Percentiles rank a stretch among this genome's conserved stretches.
These are phyloP conservation scores for Linum tenue DNA, from an alignment of 345 rosid species.

Conservation along the genomic window DNA sequence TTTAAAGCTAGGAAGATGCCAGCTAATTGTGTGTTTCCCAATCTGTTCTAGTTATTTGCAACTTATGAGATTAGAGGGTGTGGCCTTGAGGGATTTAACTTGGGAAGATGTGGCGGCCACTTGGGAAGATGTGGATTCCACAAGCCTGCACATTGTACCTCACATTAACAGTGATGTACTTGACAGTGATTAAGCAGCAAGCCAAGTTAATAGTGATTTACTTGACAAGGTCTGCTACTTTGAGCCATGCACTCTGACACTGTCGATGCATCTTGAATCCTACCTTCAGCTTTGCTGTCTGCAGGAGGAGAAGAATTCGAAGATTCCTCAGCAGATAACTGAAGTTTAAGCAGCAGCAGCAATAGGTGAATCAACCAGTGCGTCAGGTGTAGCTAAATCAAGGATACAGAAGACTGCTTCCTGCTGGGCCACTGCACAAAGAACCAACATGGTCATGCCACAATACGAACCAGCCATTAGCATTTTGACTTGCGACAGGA, in stretches of 20 bases:
- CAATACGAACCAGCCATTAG: too few species aligned
- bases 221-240: conserved; percentile 51
- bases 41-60: too few species aligned
- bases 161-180: neutral
- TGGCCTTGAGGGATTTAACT: too few species aligned
- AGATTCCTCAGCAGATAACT: conserved; percentile 43
- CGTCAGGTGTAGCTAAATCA: conserved; percentile 42
- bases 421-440: conserved; percentile 32
- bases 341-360: neutral
- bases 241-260: conserved; percentile 45
- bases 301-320: conserved; percentile 15
- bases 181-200: neutral
- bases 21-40: too few species aligned
- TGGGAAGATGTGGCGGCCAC: too few species aligned
- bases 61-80: too few species aligned
- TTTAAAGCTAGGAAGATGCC: too few species aligned
- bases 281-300: conserved; percentile 31
- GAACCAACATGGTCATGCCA: neutral
- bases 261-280: conserved; percentile 36
- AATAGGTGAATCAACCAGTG: too few species aligned
- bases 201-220: conserved; percentile 16
- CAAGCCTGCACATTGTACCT: conserved; percentile 49
- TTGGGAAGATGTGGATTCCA: too few species aligned
- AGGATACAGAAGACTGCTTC: conserved; percentile 33
- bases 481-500: too few species aligned